Evolutionary conservation across 1,284 basidiomycete species (phyloP).

Genomic region (Stereum hirsutum): DNA sequence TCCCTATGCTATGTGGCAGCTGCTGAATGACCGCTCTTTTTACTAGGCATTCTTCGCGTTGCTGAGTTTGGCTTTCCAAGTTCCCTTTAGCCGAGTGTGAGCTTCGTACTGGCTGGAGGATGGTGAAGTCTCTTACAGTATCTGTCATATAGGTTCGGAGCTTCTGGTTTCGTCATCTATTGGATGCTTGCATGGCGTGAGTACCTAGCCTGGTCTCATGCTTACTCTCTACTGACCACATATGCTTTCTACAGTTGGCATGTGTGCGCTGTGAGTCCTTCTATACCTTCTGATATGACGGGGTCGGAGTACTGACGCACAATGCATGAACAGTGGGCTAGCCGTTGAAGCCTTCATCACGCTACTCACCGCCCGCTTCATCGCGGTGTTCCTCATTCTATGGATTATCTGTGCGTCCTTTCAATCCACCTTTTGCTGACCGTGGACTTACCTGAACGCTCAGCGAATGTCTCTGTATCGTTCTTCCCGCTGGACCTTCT

Average conservation of each 20-base stretch:
- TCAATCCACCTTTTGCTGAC: slow-evolving; percentile 1
- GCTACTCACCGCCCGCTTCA: slow-evolving; percentile 39
- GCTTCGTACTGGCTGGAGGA: slow-evolving; percentile 3
- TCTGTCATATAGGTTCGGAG: slow-evolving; percentile 27
- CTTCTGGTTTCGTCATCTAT: slow-evolving; percentile 61
- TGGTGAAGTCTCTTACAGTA: slow-evolving; percentile 1
- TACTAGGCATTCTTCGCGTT: slow-evolving; percentile 38
- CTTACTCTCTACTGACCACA: no score
- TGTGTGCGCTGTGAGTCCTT: slow-evolving; percentile 53
- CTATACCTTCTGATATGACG: not conserved
- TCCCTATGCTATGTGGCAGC: not conserved
- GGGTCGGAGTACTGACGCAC: no score
- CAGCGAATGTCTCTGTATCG: slow-evolving; percentile 62
- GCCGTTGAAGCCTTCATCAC: slow-evolving; percentile 57
- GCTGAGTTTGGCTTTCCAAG: slow-evolving; percentile 56
- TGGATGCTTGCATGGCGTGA: slow-evolving; percentile 69
- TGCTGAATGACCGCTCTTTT: not conserved
- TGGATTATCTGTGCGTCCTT: slow-evolving; percentile 54
- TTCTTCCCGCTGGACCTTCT: slow-evolving; percentile 58
- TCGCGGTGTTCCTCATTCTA: slow-evolving; percentile 51
- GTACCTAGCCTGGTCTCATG: no score
- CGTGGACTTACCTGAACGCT: not conserved
- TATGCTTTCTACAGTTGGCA: slow-evolving; percentile 36
- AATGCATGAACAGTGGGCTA: slow-evolving; percentile 39
- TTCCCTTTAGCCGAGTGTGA: slow-evolving; percentile 43